phyloP scores from a whole-genome alignment of 495 filamentous ascomycete genomes.

The Oleoguttula mirabilis region DNA sequence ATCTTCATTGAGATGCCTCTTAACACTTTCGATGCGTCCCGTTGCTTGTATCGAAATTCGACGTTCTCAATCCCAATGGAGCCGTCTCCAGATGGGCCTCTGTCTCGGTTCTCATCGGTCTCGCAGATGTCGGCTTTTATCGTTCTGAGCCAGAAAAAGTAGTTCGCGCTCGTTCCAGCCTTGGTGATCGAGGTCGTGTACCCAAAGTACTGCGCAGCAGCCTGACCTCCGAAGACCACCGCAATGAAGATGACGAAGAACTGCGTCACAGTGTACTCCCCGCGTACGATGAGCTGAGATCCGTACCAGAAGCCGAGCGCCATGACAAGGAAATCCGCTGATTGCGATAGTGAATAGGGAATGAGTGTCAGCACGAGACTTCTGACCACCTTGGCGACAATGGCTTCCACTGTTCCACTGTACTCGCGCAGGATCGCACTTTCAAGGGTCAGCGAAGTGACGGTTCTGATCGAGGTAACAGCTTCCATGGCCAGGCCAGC shows the following conservation, averaged over 20 bases:
- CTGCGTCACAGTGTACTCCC: conserved; percentile 33
- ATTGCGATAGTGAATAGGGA: conserved; percentile 24
- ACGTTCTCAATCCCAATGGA: conserved; percentile 46
- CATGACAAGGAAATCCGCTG: conserved; percentile 34
- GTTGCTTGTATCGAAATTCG: conserved; percentile 19
- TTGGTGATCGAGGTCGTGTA: conserved; percentile 37
- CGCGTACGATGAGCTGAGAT: conserved; percentile 37
- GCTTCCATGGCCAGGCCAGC: conserved; percentile 39
- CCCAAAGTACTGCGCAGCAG: conserved; percentile 42
- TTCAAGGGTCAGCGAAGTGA: conserved; percentile 39
- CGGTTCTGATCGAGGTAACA: conserved; percentile 43
- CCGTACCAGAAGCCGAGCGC: conserved; percentile 40
- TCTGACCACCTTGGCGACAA: conserved; percentile 5
- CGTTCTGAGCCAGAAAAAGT: conserved; percentile 35
- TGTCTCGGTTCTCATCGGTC: conserved; percentile 26
- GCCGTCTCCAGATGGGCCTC: conserved; percentile 31
- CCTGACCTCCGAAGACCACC: conserved; percentile 46
- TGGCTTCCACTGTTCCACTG: conserved; percentile 2
- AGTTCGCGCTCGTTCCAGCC: conserved; percentile 27
- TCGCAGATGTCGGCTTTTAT: conserved; percentile 29
- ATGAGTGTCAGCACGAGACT: conserved; percentile 10
- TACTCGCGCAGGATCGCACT: conserved; percentile 12
- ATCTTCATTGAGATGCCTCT: conserved; percentile 39
- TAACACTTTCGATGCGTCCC: conserved; percentile 14
- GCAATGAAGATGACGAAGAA: conserved; percentile 52